Conservation (phyloP, 139 green algal genomes). For the Dunaliella primolecta region DNA sequence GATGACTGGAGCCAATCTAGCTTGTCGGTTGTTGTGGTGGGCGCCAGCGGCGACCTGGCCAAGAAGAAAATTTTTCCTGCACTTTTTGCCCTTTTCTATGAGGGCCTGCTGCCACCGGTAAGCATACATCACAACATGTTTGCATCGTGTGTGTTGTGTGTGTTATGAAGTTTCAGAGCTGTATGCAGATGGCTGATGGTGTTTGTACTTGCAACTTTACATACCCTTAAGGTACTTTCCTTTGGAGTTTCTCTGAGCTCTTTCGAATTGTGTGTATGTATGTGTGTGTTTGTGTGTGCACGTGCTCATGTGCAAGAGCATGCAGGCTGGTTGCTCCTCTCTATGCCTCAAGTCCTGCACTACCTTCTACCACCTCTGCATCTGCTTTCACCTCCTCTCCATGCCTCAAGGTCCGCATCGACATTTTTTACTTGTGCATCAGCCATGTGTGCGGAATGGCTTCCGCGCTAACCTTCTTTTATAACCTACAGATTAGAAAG, state of each 20-base stretch:
- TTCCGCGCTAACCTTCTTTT: too few species aligned
- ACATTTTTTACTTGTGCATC: too few species aligned
- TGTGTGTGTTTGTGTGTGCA: not conserved
- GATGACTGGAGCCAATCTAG: constrained; percentile 21
- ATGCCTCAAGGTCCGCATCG: too few species aligned
- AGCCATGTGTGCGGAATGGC: too few species aligned
- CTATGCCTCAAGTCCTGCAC: too few species aligned
- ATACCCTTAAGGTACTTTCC: too few species aligned
- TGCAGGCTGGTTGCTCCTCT: too few species aligned
- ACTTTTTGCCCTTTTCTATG: constrained; percentile 94
- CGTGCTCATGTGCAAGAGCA: not conserved
- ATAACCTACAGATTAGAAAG: too few species aligned
- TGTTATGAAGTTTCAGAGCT: too few species aligned
- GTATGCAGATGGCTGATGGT: not conserved
- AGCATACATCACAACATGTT: not conserved
- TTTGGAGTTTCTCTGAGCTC: too few species aligned
- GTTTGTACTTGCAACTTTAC: not conserved
- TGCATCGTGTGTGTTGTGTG: not conserved
- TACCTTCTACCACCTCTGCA: too few species aligned
- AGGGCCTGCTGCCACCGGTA: constrained; percentile 79
- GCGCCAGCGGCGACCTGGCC: constrained; percentile 92
- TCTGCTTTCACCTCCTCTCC: too few species aligned
- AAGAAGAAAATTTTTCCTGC: constrained; percentile 99
- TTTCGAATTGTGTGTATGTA: not conserved
- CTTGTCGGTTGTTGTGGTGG: constrained; percentile 84